Conservation (phyloP, 306 rosid species). For the Alnus rubra region DNA sequence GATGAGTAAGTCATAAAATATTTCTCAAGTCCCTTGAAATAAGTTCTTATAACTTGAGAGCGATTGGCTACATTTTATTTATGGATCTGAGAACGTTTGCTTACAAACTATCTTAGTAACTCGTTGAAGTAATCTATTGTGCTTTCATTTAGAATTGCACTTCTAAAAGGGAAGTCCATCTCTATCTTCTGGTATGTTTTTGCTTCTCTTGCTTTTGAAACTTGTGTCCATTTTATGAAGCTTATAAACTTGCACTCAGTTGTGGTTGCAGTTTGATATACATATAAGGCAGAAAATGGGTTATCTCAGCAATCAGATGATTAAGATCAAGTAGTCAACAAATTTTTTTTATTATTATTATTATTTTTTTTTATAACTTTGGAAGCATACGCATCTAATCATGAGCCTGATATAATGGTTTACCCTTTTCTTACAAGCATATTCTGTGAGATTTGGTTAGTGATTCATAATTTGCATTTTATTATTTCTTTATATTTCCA, state of each 20-base stretch:
- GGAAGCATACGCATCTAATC: neutral
- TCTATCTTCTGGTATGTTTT: neutral
- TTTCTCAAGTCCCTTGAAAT: neutral
- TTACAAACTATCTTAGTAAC: neutral
- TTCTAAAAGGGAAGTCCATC: neutral
- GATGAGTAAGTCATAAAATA: neutral
- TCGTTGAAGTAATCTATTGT: neutral
- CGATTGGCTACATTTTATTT: neutral
- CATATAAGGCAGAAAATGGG: neutral
- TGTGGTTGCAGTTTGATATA: neutral
- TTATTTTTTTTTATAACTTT: neutral
- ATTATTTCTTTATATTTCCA: neutral
- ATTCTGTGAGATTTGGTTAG: neutral
- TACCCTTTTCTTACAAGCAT: neutral
- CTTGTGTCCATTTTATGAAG: neutral
- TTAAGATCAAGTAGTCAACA: neutral
- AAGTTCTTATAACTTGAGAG: neutral
- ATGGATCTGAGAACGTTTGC: neutral
- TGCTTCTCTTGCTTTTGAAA: neutral
- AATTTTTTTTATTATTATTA: neutral
- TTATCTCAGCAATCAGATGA: neutral
- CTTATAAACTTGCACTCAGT: neutral
- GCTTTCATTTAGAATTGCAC: neutral
- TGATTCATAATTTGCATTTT: conserved; percentile 7
- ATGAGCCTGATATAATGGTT: neutral